These are phyloP conservation scores for Balakata baccata DNA, from an alignment of 345 rosid species.

Conservation along the genomic window DNA sequence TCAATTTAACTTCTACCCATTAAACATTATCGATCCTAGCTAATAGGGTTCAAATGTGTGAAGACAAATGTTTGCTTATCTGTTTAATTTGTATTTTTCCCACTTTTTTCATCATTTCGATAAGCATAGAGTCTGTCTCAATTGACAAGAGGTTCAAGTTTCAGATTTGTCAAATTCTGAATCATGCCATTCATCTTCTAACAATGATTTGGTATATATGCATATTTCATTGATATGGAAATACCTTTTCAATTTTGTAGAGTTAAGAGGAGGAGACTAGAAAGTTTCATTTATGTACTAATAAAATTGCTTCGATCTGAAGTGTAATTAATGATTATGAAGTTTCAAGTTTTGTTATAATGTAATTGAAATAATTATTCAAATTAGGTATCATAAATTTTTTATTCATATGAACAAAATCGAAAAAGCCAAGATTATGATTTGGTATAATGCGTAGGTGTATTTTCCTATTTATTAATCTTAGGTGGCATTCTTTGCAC, in stretches of 20 bases:
- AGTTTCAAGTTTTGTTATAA: too few relatives aligned
- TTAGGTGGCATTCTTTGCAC: background rate
- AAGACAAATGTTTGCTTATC: constrained; percentile 32
- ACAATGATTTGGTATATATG: background rate
- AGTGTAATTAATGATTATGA: too few relatives aligned
- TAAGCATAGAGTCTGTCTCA: constrained; percentile 25
- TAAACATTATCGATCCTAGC: background rate
- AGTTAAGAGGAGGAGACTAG: too few relatives aligned
- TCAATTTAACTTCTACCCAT: background rate
- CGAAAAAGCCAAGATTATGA: too few relatives aligned
- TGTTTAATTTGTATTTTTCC: constrained; percentile 36
- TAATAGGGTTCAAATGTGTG: background rate
- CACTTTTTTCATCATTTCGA: constrained; percentile 23
- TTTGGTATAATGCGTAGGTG: too few relatives aligned
- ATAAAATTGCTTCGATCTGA: too few relatives aligned
- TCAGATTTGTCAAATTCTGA: constrained; percentile 17
- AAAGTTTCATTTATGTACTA: background rate
- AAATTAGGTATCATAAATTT: too few relatives aligned
- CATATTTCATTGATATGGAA: background rate
- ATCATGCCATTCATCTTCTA: constrained; percentile 9
- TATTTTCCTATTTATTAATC: background rate
- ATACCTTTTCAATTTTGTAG: background rate
- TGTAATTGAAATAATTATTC: too few relatives aligned
- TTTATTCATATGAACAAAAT: too few relatives aligned
- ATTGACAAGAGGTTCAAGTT: constrained; percentile 11